Base-by-base conservation (phyloP, 2,329 filamentous ascomycete genomes). In the Calonectria fujianensis region DNA sequence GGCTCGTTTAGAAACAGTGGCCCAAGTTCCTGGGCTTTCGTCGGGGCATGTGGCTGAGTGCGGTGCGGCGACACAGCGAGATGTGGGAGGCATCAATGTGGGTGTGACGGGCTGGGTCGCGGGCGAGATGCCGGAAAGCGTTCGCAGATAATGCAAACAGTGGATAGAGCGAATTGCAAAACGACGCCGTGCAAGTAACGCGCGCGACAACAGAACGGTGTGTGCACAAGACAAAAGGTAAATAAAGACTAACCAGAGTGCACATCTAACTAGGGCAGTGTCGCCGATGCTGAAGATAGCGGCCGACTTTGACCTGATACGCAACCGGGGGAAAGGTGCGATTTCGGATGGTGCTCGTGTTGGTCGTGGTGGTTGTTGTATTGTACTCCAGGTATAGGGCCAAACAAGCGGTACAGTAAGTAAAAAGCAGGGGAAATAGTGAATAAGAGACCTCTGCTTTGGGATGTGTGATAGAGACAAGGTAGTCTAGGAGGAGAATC, bases 401-500 rank as follows among this genome's bases (percentile, higher is more conserved):
- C 64, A 74, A 72, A 67, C 69, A 73, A 73, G 54, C 63, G 63
- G 65, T 69, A 61, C 69, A 71, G 68, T 64, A 63, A 75, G 73
- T 63, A 51, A 69, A 69, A 69, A 73, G 74, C 72, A 76, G 67
- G 69, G 52, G 63, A 71, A 65, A 64, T 65, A 74, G 69, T 75
- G 66, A 72, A 80, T 68, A 80, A 78, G 75, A 81, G 71, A 79
- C 77, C 78, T 73, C 78, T 76, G 70, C 78, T 80, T 79, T 80
- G 72, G 79, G 79, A 80, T 71, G 70, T 64, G 69, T 72, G 69
- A 72, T 75, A 37, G 71, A 73, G 65, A 74, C 72, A 68, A 79
- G 70, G 75, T 74, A 76, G 73, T 51, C 72, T 73, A 74, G 73
- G 74, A 57, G 70, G 80, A 82, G 80, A 78, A 79, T 65, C 77